Percentiles rank a stretch among this genome's conserved stretches.
phyloP scores from a whole-genome alignment of 2,329 filamentous ascomycete genomes.

The Aspergillus hiratsukae region DNA sequence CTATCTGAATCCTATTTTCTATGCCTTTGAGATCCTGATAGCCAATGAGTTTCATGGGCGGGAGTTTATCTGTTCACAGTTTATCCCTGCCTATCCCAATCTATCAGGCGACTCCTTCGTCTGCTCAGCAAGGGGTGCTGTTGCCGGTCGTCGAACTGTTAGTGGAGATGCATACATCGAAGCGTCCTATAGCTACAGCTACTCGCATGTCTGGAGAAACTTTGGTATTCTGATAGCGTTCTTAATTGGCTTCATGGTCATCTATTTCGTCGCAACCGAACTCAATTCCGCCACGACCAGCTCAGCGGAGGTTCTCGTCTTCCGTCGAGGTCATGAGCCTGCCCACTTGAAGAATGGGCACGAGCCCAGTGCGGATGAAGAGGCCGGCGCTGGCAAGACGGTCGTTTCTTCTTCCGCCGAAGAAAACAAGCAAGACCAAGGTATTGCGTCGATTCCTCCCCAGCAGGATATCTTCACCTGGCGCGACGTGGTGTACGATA shows the following conservation, averaged over 20 bases:
- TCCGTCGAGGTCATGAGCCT: conserved; percentile 52
- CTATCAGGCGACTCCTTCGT: conserved; percentile 41
- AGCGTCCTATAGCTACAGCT: conserved; percentile 53
- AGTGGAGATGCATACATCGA: conserved; percentile 56
- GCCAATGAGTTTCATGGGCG: conserved; percentile 73
- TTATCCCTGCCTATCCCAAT: conserved; percentile 45
- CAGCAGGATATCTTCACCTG: conserved; percentile 77
- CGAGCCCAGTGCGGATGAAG: conserved; percentile 1
- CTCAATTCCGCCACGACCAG: conserved; percentile 59
- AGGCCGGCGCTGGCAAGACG: not conserved
- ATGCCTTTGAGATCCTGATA: conserved; percentile 76
- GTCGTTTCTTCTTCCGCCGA: not conserved
- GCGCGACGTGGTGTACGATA: conserved; percentile 73
- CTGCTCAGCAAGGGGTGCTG: conserved; percentile 56
- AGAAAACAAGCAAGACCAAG: not conserved
- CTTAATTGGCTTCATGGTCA: conserved; percentile 54
- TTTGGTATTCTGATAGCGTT: conserved; percentile 65
- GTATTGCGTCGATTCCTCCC: conserved; percentile 42
- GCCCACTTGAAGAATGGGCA: conserved; percentile 1
- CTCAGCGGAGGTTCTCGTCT: conserved; percentile 72
- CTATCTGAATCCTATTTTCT: conserved; percentile 73
- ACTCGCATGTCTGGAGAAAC: conserved; percentile 62
- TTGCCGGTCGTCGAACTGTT: conserved; percentile 51
- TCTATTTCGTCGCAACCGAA: conserved; percentile 51
- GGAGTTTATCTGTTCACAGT: conserved; percentile 50